Conservation (phyloP, 345 rosid species). For the Combretum micranthum region DNA sequence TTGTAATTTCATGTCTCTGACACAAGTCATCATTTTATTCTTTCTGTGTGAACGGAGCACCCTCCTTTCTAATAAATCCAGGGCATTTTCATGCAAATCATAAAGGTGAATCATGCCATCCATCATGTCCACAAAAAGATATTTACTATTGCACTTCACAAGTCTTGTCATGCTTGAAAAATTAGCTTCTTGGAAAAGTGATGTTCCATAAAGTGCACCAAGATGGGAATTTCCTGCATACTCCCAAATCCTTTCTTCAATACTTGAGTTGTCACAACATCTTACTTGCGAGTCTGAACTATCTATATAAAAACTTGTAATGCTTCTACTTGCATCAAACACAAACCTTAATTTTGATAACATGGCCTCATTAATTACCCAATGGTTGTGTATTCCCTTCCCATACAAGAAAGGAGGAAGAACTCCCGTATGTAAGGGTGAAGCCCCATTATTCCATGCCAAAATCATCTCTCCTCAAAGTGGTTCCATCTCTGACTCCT, state of each 20-base stretch:
- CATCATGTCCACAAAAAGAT: constrained; percentile 31
- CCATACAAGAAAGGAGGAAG: constrained; percentile 82
- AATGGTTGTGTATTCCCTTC: constrained; percentile 53
- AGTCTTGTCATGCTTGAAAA: constrained; percentile 42
- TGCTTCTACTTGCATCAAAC: constrained; percentile 67
- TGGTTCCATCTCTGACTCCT: constrained; percentile 25
- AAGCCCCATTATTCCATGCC: constrained; percentile 68
- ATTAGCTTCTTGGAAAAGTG: constrained; percentile 35
- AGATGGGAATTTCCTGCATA: constrained; percentile 59
- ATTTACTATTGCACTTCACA: constrained; percentile 42
- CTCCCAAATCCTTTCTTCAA: constrained; percentile 61
- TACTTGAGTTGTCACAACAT: constrained; percentile 13
- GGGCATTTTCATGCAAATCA: constrained; percentile 10
- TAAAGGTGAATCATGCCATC: constrained; percentile 18
- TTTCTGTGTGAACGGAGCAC: constrained; percentile 23
- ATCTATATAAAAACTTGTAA: constrained; percentile 39
- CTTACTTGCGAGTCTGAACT: constrained; percentile 17
- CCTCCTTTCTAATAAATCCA: constrained; percentile 22
- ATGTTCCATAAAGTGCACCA: constrained; percentile 57
- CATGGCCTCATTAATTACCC: constrained; percentile 67
- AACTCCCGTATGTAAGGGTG: constrained; percentile 60
- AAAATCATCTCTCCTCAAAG: constrained; percentile 44
- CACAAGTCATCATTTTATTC: constrained; percentile 44
- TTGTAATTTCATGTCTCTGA: constrained; percentile 19
- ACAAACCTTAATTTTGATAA: constrained; percentile 59